phyloP scores from a whole-genome alignment of 1,284 basidiomycete species.

The Ceratobasidium sp. region DNA sequence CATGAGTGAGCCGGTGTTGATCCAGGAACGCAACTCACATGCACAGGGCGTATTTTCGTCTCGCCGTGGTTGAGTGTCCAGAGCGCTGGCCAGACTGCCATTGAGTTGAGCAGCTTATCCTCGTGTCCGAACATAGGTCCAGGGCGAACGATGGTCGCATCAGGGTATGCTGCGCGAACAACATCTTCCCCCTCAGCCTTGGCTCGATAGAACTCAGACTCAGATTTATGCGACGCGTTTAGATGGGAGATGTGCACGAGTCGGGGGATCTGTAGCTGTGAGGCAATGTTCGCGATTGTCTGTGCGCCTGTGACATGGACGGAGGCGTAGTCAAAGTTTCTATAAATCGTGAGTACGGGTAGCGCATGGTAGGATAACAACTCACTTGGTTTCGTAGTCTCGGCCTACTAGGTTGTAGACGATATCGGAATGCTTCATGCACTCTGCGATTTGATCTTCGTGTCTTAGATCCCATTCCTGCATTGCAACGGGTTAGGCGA shows the following conservation, averaged over 20 bases:
- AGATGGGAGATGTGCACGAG: conserved; percentile 96
- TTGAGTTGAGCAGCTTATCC: conserved; percentile 92
- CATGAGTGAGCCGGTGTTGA: neutral
- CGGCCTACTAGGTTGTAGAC: conserved; percentile 94
- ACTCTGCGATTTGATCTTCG: conserved; percentile 90
- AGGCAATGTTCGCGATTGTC: conserved; percentile 81
- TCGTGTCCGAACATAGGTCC: conserved; percentile 89
- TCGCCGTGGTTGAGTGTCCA: conserved; percentile 91
- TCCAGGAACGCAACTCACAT: conserved; percentile 64
- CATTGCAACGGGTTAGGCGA: conserved; percentile 12
- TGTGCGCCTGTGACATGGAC: conserved; percentile 83
- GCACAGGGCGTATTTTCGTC: conserved; percentile 88
- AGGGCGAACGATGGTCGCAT: conserved; percentile 90
- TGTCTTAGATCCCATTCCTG: conserved; percentile 95
- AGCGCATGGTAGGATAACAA: conserved; percentile 38
- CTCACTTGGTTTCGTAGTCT: conserved; percentile 90
- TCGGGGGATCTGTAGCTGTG: conserved; percentile 78
- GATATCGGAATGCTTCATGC: conserved; percentile 92
- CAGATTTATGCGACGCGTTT: conserved; percentile 82
- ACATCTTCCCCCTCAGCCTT: conserved; percentile 91
- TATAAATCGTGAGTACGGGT: conserved; percentile 51
- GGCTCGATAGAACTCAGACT: conserved; percentile 84
- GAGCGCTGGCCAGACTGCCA: conserved; percentile 94
- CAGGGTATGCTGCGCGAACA: conserved; percentile 84
- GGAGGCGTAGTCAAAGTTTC: conserved; percentile 82